A percentile compares a stretch with the other conserved stretches of the same genome.
Evolutionary conservation across 2,329 filamentous ascomycete genomes (phyloP).

Genomic region (Orbilia quercus): DNA sequence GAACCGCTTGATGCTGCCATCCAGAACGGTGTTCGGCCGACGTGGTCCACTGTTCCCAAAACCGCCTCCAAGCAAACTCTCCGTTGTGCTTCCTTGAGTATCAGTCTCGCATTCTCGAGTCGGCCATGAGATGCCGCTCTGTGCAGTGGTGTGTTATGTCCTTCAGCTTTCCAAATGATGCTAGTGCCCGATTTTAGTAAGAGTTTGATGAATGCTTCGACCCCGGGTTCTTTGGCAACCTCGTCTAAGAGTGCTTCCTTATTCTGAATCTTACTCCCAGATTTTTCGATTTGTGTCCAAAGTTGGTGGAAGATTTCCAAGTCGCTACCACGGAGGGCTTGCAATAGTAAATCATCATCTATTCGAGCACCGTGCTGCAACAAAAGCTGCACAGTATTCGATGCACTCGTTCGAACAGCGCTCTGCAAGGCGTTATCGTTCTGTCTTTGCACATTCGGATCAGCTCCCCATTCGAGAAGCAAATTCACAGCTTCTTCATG

Average conservation of each 20-base stretch:
- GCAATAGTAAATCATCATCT: conserved; percentile 30
- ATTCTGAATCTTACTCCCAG: conserved; percentile 34
- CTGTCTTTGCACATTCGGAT: conserved; percentile 26
- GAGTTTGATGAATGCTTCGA: conserved; percentile 36
- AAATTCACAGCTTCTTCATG: conserved; percentile 43
- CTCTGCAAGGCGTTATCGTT: conserved; percentile 43
- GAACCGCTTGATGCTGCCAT: conserved; percentile 26
- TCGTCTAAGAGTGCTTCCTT: conserved; percentile 38
- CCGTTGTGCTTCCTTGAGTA: conserved; percentile 33
- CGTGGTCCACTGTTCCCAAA: conserved; percentile 14
- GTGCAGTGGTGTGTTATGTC: conserved; percentile 14
- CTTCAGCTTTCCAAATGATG: conserved; percentile 13
- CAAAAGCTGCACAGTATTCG: conserved; percentile 34
- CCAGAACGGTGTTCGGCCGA: conserved; percentile 30
- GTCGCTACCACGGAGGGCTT: conserved; percentile 37
- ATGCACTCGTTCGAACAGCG: conserved; percentile 33
- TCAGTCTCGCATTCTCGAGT: conserved; percentile 32
- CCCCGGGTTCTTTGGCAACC: conserved; percentile 30
- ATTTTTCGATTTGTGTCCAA: conserved; percentile 45
- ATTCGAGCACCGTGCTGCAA: conserved; percentile 37
- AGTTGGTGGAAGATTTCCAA: conserved; percentile 48
- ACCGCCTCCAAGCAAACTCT: conserved; percentile 31
- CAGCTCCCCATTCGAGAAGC: conserved; percentile 37
- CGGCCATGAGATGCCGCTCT: conserved; percentile 19
- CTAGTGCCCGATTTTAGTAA: conserved; percentile 40